Conservation (phyloP, 2,329 filamentous ascomycete species). For the Aspergillaceae sp. region DNA sequence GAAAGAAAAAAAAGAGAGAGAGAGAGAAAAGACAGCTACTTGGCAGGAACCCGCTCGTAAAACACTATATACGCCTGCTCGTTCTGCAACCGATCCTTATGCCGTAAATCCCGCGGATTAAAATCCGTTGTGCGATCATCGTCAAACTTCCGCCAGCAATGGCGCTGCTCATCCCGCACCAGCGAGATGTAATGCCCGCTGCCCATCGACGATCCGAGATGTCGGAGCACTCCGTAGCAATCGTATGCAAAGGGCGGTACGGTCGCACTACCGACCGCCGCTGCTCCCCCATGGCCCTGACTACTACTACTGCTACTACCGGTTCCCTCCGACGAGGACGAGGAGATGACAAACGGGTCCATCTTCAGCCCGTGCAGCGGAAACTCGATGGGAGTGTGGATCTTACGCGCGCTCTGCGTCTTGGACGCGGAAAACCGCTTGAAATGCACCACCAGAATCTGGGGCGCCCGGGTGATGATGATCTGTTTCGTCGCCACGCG, state of each 20-base stretch:
- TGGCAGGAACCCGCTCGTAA: constrained; percentile 45
- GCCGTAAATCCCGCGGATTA: constrained; percentile 43
- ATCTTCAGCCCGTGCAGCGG: constrained; percentile 63
- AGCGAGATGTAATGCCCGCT: constrained; percentile 75
- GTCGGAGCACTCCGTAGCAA: constrained; percentile 75
- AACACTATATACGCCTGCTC: constrained; percentile 59
- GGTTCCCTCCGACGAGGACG: constrained; percentile 42
- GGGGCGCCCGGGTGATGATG: constrained; percentile 68
- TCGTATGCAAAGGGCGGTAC: constrained; percentile 64
- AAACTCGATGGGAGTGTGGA: constrained; percentile 64
- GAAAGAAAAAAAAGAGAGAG: constrained; percentile 1
- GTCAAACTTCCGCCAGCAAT: constrained; percentile 55
- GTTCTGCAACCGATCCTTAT: constrained; percentile 48
- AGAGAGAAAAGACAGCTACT: constrained; percentile 8
- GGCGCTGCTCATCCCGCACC: constrained; percentile 51
- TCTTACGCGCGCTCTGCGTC: constrained; percentile 54
- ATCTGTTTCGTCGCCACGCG: constrained; percentile 61
- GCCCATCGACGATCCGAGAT: constrained; percentile 58
- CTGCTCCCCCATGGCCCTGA: constrained; percentile 7
- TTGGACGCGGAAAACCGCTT: constrained; percentile 58
- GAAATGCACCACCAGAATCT: constrained; percentile 69
- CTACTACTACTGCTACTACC: constrained; percentile 35
- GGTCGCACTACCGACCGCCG: constrained; percentile 9
- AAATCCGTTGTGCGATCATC: constrained; percentile 50
- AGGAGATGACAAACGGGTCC: constrained; percentile 50